A percentile compares a stretch with the other conserved stretches of the same genome.
Evolutionary conservation across 495 filamentous ascomycete species (phyloP).

Genomic region (Neurospora sp.): DNA sequence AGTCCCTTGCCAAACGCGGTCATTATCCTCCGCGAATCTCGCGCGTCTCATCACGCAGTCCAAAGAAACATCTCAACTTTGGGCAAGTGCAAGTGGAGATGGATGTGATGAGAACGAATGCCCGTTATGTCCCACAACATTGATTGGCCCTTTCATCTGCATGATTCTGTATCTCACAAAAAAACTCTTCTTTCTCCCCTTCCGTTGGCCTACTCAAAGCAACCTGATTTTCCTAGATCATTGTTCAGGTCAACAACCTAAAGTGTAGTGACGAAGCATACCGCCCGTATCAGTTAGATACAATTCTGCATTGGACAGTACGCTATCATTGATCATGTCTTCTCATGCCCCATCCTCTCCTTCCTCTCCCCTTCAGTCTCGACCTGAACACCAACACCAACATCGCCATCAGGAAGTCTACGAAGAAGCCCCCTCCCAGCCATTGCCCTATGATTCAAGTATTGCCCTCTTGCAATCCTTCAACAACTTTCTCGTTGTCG

Average conservation of each 20-base stretch:
- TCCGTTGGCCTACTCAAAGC: background rate
- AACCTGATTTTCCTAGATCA: background rate
- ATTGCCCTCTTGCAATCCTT: slow-evolving; percentile 31
- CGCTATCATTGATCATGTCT: slow-evolving; percentile 14
- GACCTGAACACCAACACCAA: slow-evolving; percentile 30
- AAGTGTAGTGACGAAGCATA: background rate
- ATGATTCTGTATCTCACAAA: background rate
- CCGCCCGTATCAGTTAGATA: background rate
- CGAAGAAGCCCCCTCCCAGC: background rate
- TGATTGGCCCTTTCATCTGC: background rate
- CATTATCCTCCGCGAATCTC: background rate
- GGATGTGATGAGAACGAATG: background rate
- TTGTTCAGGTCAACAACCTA: background rate
- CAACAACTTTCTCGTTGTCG: slow-evolving; percentile 71
- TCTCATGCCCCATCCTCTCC: background rate
- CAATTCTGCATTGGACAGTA: background rate
- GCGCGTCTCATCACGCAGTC: background rate
- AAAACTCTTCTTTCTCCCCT: background rate
- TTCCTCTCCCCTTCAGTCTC: background rate
- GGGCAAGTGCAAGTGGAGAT: background rate
- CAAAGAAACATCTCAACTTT: background rate
- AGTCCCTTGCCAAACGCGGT: background rate
- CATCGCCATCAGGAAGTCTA: slow-evolving; percentile 19
- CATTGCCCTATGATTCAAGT: background rate
- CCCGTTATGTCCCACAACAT: background rate